phyloP scores from a whole-genome alignment of 1,284 basidiomycete genomes.

The Ceratobasidium sp. region DNA sequence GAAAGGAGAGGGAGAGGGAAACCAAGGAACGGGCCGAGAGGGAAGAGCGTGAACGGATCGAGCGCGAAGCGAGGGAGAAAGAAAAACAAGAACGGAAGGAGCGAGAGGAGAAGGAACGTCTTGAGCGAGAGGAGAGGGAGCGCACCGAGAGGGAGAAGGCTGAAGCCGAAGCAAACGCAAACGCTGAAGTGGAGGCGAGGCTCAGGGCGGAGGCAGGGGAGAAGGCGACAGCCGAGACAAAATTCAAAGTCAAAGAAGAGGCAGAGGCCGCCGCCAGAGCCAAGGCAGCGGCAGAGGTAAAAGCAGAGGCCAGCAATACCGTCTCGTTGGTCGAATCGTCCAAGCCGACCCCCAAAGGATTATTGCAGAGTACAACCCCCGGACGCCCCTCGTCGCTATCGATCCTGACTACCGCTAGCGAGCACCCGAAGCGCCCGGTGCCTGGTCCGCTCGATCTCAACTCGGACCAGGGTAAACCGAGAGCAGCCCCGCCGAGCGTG shows the following conservation, averaged over 20 bases:
- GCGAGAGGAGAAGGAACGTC: slow-evolving; percentile 47
- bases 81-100: slow-evolving; percentile 50
- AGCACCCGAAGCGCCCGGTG: no score
- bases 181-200: slow-evolving; percentile 57
- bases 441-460: slow-evolving; percentile 10
- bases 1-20: slow-evolving; percentile 48
- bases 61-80: slow-evolving; percentile 50
- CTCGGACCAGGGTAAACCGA: neutral
- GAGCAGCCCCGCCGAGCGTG: slow-evolving; percentile 67
- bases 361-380: no score
- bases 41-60: slow-evolving; percentile 49
- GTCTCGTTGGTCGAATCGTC: no score
- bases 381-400: no score
- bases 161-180: slow-evolving; percentile 60
- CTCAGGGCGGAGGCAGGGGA: slow-evolving; percentile 59
- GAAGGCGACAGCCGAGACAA: slow-evolving; percentile 64
- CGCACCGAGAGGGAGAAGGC: slow-evolving; percentile 64
- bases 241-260: no score
- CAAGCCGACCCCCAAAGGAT: no score
- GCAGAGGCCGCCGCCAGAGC: no score
- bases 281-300: neutral
- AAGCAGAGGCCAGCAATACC: no score
- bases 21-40: slow-evolving; percentile 45
- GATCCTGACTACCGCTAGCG: no score
- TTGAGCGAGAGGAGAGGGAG: slow-evolving; percentile 61